Evolutionary conservation across 805 yeast species (phyloP).

Genomic region (Ascoidea rubescens): DNA sequence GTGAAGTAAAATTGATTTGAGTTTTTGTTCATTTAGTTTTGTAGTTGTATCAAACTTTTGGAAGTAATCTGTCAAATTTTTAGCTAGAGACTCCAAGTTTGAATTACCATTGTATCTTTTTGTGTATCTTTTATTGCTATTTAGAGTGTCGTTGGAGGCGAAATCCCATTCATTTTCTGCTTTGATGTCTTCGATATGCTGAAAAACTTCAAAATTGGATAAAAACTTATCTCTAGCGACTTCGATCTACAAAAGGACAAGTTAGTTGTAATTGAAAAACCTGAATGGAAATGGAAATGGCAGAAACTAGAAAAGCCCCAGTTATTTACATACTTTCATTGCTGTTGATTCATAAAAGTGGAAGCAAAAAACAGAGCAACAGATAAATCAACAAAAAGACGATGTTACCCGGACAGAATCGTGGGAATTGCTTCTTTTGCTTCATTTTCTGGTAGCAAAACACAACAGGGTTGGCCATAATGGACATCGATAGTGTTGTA

Average conservation of each 20-base stretch:
- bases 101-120: constrained; percentile 21
- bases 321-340: not conserved
- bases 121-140: constrained; percentile 17
- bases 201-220: constrained; percentile 51
- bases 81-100: constrained; percentile 35
- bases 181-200: constrained; percentile 37
- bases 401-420: too few relatives aligned
- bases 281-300: not conserved
- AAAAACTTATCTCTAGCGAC: constrained; percentile 41
- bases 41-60: constrained; percentile 18
- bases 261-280: not conserved
- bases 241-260: constrained; percentile 23
- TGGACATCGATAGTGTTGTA: too few relatives aligned
- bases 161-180: constrained; percentile 31
- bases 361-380: too few relatives aligned
- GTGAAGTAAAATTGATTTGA: not conserved
- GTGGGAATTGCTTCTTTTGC: too few relatives aligned
- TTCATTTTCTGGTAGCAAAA: too few relatives aligned
- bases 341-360: not conserved
- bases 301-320: not conserved
- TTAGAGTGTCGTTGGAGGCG: constrained; percentile 18
- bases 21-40: constrained; percentile 15
- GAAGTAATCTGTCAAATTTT: constrained; percentile 31
- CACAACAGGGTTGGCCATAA: too few relatives aligned
- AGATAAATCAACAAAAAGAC: too few relatives aligned